These are phyloP conservation scores for Afroboletus lepidellus DNA, from an alignment of 1,284 basidiomycete genomes.

Conservation along the genomic window DNA sequence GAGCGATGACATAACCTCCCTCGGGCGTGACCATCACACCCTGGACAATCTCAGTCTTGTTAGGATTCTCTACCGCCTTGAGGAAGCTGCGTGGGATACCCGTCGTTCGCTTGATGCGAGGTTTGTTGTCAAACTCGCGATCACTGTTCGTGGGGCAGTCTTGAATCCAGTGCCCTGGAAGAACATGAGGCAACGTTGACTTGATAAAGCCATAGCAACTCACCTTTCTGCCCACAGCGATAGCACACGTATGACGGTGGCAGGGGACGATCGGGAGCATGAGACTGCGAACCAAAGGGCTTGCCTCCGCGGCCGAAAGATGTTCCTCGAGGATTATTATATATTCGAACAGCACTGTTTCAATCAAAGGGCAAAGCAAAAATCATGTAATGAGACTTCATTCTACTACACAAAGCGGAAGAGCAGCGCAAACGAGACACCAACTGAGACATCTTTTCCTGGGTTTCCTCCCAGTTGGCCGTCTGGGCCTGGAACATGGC, in stretches of 20 bases:
- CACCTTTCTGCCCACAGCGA: constrained; percentile 96
- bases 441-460: constrained; percentile 96
- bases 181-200: constrained; percentile 3
- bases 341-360: constrained; percentile 71
- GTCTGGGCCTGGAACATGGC: constrained; percentile 94
- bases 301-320: constrained; percentile 61
- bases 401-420: constrained; percentile 60
- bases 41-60: constrained; percentile 67
- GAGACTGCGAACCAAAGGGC: constrained; percentile 46
- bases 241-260: constrained; percentile 99
- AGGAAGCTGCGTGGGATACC: constrained; percentile 98
- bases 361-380: constrained; percentile 38
- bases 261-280: constrained; percentile 64
- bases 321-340: constrained; percentile 62
- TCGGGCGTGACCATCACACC: constrained; percentile 97
- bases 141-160: constrained; percentile 98
- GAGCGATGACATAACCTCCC: constrained; percentile 92
- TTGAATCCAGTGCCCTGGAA: constrained; percentile 96
- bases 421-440: constrained; percentile 60
- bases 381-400: constrained; percentile 59
- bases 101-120: constrained; percentile 95
- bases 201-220: constrained; percentile 26
- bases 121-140: constrained; percentile 90
- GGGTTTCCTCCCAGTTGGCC: constrained; percentile 93
- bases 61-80: constrained; percentile 90